Evolutionary conservation across 164 flowering plant species (phyloP).

Genomic region (Euptelea pleiosperma): DNA sequence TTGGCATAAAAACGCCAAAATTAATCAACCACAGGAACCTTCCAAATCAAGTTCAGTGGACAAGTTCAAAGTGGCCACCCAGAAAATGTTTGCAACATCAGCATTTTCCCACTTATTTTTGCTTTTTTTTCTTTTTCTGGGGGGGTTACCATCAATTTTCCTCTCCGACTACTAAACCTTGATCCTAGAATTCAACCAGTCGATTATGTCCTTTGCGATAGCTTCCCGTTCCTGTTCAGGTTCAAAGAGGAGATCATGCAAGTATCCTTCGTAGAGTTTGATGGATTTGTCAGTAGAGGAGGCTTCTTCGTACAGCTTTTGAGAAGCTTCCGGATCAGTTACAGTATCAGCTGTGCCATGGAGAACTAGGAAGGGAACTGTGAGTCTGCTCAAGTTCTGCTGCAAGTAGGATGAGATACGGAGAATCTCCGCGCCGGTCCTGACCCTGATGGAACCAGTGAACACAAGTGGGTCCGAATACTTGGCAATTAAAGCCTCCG

Average conservation of each 20-base stretch:
- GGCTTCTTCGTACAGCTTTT: constrained; percentile 64
- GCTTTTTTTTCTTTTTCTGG: too few relatives aligned
- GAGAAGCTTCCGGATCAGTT: constrained; percentile 75
- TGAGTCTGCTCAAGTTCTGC: constrained; percentile 43
- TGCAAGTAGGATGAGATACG: constrained; percentile 56
- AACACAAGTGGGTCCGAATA: constrained; percentile 88
- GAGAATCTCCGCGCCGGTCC: constrained; percentile 85
- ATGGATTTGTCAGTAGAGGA: constrained; percentile 70
- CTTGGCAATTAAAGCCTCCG: constrained; percentile 67
- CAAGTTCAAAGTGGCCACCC: not conserved
- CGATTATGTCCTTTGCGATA: constrained; percentile 44
- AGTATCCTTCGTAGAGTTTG: constrained; percentile 59
- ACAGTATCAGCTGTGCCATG: constrained; percentile 82
- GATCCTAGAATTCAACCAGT: constrained; percentile 67
- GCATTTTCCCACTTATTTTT: not conserved
- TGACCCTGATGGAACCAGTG: constrained; percentile 72
- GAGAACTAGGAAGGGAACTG: constrained; percentile 68
- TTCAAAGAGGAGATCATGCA: constrained; percentile 86
- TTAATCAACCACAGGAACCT: not conserved
- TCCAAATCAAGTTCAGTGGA: not conserved
- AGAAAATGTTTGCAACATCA: constrained; percentile 1
- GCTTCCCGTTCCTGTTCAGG: constrained; percentile 60
- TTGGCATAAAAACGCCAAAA: not conserved
- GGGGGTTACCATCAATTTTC: too few relatives aligned
- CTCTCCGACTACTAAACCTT: too few relatives aligned